These are phyloP conservation scores for Globisporangium camurandrum DNA, from an alignment of 352 stramenopile species.

Conservation along the genomic window DNA sequence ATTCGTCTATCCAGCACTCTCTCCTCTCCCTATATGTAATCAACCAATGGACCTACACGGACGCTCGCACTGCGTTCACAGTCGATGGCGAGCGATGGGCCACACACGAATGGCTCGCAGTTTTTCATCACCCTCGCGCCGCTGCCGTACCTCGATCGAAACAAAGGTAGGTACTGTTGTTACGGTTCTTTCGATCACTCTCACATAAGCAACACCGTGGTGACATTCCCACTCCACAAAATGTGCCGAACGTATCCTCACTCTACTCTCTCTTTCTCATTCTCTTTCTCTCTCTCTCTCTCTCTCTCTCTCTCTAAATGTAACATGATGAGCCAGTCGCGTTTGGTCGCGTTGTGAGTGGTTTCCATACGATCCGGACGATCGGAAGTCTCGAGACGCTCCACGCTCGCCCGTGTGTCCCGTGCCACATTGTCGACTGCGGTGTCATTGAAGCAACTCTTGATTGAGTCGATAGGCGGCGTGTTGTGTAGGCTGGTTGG, in stretches of 20 bases:
- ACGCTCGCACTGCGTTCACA: conserved; percentile 7
- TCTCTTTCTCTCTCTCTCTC: too few species aligned
- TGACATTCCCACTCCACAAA: too few species aligned
- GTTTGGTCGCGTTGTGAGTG: conserved; percentile 64
- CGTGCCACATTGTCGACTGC: conserved; percentile 65
- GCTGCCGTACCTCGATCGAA: conserved; percentile 56
- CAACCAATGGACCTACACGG: too few species aligned
- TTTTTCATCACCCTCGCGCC: conserved; percentile 97
- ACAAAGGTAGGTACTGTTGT: conserved; percentile 38
- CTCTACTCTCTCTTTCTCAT: too few species aligned
- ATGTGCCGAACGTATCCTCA: too few species aligned
- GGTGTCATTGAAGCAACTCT: conserved; percentile 33
- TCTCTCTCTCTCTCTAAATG: not conserved
- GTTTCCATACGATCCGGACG: conserved; percentile 45
- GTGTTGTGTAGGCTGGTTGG: too few species aligned
- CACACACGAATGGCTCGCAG: conserved; percentile 96
- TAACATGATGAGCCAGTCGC: conserved; percentile 27
- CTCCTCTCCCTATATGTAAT: not conserved
- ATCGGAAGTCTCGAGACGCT: conserved; percentile 45
- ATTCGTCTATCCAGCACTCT: not conserved
- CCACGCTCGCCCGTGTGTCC: conserved; percentile 42
- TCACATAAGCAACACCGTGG: too few species aligned
- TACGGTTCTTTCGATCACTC: too few species aligned
- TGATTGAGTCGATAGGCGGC: not conserved
- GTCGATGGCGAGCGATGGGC: conserved; percentile 95